These are phyloP conservation scores for Gossypium raimondii DNA, from an alignment of 345 rosid genomes.

Conservation along the genomic window DNA sequence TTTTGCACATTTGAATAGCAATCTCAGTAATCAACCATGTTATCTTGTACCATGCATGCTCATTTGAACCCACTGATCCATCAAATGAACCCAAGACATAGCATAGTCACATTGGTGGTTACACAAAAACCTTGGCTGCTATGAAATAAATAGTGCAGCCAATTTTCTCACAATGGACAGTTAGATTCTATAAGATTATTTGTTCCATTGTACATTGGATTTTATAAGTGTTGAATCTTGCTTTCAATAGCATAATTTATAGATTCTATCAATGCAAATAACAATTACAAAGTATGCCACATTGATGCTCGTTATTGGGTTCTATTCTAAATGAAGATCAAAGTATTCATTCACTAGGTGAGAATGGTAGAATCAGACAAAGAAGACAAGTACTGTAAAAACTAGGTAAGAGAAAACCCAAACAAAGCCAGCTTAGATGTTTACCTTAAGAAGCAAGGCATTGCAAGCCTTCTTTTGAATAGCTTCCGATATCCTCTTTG, in stretches of 20 bases:
- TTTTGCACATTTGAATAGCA: background rate
- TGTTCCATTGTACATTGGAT: too few species aligned
- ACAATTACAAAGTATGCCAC: background rate
- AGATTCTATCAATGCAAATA: background rate
- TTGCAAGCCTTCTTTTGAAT: conserved; percentile 88
- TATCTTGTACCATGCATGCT: background rate
- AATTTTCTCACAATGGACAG: background rate
- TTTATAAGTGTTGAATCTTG: background rate
- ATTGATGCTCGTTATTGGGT: background rate
- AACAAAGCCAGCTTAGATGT: conserved; percentile 3
- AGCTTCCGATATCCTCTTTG: conserved; percentile 89
- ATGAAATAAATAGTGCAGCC: background rate
- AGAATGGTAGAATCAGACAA: background rate
- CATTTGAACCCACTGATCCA: background rate
- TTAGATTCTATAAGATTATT: background rate
- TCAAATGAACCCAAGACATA: background rate
- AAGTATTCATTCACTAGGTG: background rate
- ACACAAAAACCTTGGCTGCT: background rate
- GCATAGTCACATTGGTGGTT: background rate
- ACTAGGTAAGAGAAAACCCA: background rate
- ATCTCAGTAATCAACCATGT: background rate
- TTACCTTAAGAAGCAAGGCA: conserved; percentile 82
- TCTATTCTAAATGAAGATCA: conserved; percentile 8
- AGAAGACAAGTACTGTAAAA: background rate
- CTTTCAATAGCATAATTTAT: conserved; percentile 3